Percentiles rank a stretch among this genome's conserved stretches.
phyloP scores from a whole-genome alignment of 2,329 filamentous ascomycete genomes.

The Diplocarpon mali region DNA sequence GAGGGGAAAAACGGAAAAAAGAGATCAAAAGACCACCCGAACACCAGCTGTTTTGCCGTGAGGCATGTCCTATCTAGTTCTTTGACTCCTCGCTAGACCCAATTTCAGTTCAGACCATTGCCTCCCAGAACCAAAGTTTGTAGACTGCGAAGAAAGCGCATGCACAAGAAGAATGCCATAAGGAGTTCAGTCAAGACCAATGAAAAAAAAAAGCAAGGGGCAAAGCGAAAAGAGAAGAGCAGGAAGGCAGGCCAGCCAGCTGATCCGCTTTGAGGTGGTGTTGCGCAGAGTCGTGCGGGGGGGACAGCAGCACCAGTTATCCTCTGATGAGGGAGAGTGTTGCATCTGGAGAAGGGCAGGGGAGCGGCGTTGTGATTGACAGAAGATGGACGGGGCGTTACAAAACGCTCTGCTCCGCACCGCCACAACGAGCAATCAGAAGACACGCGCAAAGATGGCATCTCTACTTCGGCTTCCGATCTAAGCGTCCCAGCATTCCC shows the following conservation, averaged over 20 bases:
- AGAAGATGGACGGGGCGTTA: not conserved
- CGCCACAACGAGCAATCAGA: too few relatives aligned
- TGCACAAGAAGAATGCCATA: slow-evolving; percentile 1
- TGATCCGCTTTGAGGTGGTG: slow-evolving; percentile 3
- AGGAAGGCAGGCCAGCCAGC: slow-evolving; percentile 10
- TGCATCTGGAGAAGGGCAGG: not conserved
- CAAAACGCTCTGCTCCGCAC: not conserved
- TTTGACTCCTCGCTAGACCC: slow-evolving; percentile 14
- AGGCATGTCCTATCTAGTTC: slow-evolving; percentile 21
- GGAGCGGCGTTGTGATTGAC: too few relatives aligned
- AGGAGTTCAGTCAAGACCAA: slow-evolving; percentile 2
- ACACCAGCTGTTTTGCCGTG: slow-evolving; percentile 20
- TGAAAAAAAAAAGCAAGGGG: slow-evolving; percentile 6
- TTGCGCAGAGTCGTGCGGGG: not conserved
- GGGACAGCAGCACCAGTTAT: not conserved
- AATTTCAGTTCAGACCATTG: too few relatives aligned
- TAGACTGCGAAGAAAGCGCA: slow-evolving; percentile 1
- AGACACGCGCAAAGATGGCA: not conserved
- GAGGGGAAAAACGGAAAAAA: not conserved
- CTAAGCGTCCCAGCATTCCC: slow-evolving; percentile 25
- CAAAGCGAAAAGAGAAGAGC: not conserved
- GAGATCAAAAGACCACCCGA: slow-evolving; percentile 15
- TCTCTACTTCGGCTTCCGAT: slow-evolving; percentile 18
- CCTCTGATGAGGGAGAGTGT: too few relatives aligned
- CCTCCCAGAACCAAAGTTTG: not conserved